Percentiles rank a stretch among this genome's conserved stretches.
Evolutionary conservation across 2,329 filamentous ascomycete species (phyloP).

Genomic region (Coleophoma crateriformis): DNA sequence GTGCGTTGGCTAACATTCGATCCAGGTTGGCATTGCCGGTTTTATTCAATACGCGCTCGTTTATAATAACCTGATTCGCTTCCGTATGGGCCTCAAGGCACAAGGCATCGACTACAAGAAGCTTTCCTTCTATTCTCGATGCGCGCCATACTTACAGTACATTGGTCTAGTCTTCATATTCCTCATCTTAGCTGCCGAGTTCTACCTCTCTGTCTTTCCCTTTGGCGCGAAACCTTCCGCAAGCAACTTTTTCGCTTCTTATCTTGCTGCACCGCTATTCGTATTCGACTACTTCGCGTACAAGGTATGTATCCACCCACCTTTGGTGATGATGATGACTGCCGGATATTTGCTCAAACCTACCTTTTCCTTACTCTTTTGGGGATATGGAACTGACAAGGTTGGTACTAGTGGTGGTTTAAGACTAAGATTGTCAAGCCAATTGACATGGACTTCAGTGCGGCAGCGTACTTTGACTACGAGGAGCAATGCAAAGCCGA

Average conservation of each 20-base stretch:
- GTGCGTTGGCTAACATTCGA: not conserved
- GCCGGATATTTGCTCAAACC: too few relatives aligned
- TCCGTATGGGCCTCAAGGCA: conserved; percentile 1
- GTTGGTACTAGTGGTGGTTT: not conserved
- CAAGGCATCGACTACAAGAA: conserved; percentile 3
- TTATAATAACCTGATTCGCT: conserved; percentile 1
- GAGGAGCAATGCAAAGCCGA: not conserved
- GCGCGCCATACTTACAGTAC: conserved; percentile 1
- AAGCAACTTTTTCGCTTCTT: conserved; percentile 27
- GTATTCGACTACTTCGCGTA: conserved; percentile 21
- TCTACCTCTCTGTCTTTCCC: conserved; percentile 26
- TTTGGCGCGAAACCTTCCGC: conserved; percentile 24
- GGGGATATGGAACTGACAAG: not conserved
- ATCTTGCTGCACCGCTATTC: conserved; percentile 26
- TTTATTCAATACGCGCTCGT: not conserved
- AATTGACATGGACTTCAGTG: conserved; percentile 1
- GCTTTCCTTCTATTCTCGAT: not conserved
- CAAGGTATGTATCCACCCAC: not conserved
- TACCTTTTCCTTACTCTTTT: too few relatives aligned
- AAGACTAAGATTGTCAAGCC: not conserved
- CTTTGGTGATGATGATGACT: too few relatives aligned
- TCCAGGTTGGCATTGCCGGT: conserved; percentile 23
- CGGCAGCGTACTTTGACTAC: not conserved
- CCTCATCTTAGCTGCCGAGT: conserved; percentile 26
- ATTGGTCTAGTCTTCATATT: conserved; percentile 17